Evolutionary conservation across 176 grass and related monocot genomes (phyloP).

Genomic region (Oryza punctata): DNA sequence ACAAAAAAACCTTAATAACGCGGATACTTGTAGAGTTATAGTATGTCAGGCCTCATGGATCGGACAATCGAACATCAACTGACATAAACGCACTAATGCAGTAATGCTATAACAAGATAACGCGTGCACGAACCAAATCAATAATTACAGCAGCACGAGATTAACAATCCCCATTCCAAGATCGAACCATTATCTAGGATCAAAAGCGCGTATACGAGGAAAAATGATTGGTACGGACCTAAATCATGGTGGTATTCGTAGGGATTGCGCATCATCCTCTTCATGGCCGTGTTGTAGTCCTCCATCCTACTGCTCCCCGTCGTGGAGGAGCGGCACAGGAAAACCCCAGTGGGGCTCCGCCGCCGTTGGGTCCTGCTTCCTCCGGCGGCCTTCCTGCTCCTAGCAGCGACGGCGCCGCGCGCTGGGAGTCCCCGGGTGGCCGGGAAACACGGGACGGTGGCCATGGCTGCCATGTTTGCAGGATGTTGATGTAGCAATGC

Average conservation of each 20-base stretch:
- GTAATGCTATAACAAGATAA: background rate
- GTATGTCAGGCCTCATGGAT: background rate
- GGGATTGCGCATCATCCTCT: conserved; percentile 83
- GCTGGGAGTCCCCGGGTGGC: background rate
- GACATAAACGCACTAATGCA: background rate
- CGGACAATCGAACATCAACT: background rate
- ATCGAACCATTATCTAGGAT: conserved; percentile 1
- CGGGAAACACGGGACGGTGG: conserved; percentile 17
- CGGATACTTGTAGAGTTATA: background rate
- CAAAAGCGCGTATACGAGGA: background rate
- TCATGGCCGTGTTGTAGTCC: conserved; percentile 87
- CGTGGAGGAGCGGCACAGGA: conserved; percentile 51
- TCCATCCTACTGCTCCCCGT: conserved; percentile 51
- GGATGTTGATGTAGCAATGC: background rate
- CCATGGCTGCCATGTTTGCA: conserved; percentile 38
- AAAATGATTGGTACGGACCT: conserved; percentile 37
- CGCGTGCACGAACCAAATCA: background rate
- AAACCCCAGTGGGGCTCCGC: background rate
- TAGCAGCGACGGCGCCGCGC: background rate
- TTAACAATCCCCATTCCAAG: background rate
- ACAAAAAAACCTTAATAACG: background rate
- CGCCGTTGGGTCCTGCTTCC: background rate
- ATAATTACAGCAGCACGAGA: background rate
- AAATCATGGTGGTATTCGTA: conserved; percentile 88
- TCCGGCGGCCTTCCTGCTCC: background rate